Evolutionary conservation across 2,329 filamentous ascomycete species (phyloP), one percentile per base, ranked within the genome.

Genomic region (Sclerotinia sclerotiorum): DNA sequence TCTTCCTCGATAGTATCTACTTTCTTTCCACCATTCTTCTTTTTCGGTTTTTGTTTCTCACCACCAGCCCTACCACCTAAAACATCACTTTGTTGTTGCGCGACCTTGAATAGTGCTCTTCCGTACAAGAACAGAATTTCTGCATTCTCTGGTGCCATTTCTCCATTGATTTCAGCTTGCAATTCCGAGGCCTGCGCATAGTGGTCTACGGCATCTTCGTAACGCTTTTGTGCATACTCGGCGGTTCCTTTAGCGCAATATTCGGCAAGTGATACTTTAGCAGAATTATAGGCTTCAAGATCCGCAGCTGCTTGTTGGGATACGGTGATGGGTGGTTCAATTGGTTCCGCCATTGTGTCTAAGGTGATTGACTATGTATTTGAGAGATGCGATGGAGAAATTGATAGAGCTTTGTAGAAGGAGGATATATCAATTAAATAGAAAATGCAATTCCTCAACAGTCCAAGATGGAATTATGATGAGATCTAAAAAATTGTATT

Each of bases 121-220:
- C 95, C 95, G 80, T 99, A 99, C 72, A 93, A 87, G 79, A 97
- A 99, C 27, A 98, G 87, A 58, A 99, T 87, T 78, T 98, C 94
- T 63, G 94, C 94, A 75, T 99, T 99, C 69, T 93, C 89, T 5
- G 92, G 88, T 21, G 88, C 88, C 85, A 96, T 91, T 80, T 98
- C 95, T 79, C 94, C 95, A 79, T 97, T 95, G 78, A 97, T 84
- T 78, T 92, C 88, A 69, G 92, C 92, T 81, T 99, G 95, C 70
- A 97, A 85, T 79, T 96, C 92, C 68, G 92, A 92, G 44, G 95
- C 95, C 76, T 90, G 87, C 55, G 93, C 94, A 81, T 94, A 98
- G 71, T 94, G 83, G 77, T 98, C 94, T 68, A 93, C 88, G 13
- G 95, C 93, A 61, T 90, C 89, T 66, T 90, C 87, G 79, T 93